These are phyloP conservation scores for Dianthus caryophyllus DNA, from an alignment of 148 eudicot species.

Conservation along the genomic window DNA sequence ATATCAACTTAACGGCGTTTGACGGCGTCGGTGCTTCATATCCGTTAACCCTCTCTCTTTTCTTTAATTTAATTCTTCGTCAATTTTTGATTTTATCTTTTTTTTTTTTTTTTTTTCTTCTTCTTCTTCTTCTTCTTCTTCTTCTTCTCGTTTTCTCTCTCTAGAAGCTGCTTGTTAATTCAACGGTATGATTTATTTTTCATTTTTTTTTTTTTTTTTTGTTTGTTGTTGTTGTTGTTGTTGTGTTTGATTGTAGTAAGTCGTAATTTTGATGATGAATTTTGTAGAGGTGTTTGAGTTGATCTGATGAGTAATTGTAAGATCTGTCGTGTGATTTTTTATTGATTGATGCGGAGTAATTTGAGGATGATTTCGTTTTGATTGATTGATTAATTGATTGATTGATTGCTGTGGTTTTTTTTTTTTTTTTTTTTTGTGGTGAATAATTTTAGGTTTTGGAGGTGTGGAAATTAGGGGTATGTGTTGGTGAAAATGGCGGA, in stretches of 20 bases:
- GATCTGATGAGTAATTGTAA: conserved; percentile 26
- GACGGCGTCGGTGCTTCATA: conserved; percentile 47
- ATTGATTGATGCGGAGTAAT: conserved; percentile 11
- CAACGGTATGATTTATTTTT: conserved; percentile 9
- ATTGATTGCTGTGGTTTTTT: background rate
- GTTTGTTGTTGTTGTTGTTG: conserved; percentile 30
- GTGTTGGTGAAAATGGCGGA: conserved; percentile 44
- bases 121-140: conserved; percentile 18
- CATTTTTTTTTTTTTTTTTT: background rate
- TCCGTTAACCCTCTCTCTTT: conserved; percentile 49
- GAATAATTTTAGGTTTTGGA: conserved; percentile 3
- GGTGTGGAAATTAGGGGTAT: conserved; percentile 21
- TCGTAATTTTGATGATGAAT: too few relatives aligned
- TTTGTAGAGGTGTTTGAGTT: conserved; percentile 13
- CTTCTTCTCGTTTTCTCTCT: conserved; percentile 31
- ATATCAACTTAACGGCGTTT: conserved; percentile 34
- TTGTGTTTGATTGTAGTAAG: background rate
- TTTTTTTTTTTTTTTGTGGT: conserved; percentile 13
- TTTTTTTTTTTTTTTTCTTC: background rate
- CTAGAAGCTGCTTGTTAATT: conserved; percentile 15
- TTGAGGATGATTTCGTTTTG: background rate
- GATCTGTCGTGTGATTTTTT: conserved; percentile 35
- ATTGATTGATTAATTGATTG: background rate
- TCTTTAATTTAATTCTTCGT: conserved; percentile 15
- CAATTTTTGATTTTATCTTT: background rate